Evolutionary conservation across 2,329 filamentous ascomycete genomes (phyloP), one percentile per base, ranked within the genome.

Genomic region (Monosporascus sp.): DNA sequence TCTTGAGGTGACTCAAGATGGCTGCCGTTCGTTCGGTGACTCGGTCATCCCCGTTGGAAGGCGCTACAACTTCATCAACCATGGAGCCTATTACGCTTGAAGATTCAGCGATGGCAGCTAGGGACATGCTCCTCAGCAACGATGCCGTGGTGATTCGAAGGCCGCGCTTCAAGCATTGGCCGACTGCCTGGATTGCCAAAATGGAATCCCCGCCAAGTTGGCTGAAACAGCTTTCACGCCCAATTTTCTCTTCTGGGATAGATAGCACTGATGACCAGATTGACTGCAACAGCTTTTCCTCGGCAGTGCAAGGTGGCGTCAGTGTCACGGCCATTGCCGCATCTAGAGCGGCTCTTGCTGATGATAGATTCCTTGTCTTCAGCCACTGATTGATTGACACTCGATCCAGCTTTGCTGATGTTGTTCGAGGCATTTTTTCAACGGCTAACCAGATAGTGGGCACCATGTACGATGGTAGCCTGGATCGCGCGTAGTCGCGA

Each of bases 371-470:
- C 37, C n/a, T 39, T n/a, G n/a, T 44, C 41, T 44, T 44, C 41
- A 44, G n/a, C 41, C 41, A 44, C 41, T 44, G n/a, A 5, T 14
- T 7, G n/a, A 44, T 24, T 9, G 41, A 5, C 3, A 14, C 25
- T 36, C 54, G 44, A n/a, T 56, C 52, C 9, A 54, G 14, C 38
- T 54, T 56, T 15, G 25, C 54, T 18, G 52, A 54, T 9, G 25
- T 20, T 27, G 38, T 44, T 37, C 49, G 38, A 44, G 52, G 52
- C 38, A 56, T n/a, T 36, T 52, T 25, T 41, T 48, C 49, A 48
- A 56, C 51, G 11, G 52, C 46, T 9, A 54, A 27, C 54, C 54
- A 56, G n/a, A 41, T 44, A 14, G 49, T 50, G 7, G 51, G 54
- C 3, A 56, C 39, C 35, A 35, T 56, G 25, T 47, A 15, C 11